A percentile compares a stretch with the other conserved stretches of the same genome.
These are phyloP conservation scores for Triticum timopheevii DNA, from an alignment of 176 grass and related monocot genomes.

Conservation along the genomic window DNA sequence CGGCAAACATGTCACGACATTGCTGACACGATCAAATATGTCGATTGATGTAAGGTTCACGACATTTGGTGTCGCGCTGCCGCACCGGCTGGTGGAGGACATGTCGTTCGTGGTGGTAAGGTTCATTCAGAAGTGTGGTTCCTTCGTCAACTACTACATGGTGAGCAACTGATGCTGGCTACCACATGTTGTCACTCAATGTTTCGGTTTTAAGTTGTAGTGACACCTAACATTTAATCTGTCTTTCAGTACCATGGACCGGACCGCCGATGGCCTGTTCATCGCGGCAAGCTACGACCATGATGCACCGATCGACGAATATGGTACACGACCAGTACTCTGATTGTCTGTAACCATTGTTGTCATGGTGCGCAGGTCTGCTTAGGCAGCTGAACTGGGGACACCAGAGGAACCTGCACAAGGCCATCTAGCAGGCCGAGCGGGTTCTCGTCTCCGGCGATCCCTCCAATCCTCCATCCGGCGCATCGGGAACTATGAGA, in stretches of 20 bases:
- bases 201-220: background rate
- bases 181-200: background rate
- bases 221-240: no score
- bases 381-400: no score
- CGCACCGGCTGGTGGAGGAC: slow-evolving; percentile 79
- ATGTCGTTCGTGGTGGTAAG: slow-evolving; percentile 78
- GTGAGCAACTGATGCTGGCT: slow-evolving; percentile 37
- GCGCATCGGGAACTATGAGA: no score
- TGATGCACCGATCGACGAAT: slow-evolving; percentile 97
- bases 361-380: no score
- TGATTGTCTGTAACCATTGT: no score
- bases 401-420: no score
- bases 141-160: slow-evolving; percentile 99
- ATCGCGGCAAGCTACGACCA: no score
- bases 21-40: background rate
- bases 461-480: no score
- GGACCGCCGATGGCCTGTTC: no score
- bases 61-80: slow-evolving; percentile 73
- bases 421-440: no score
- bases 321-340: slow-evolving; percentile 25
- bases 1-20: background rate
- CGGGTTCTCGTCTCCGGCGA: no score
- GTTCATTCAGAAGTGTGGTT: slow-evolving; percentile 87
- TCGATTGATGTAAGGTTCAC: slow-evolving; percentile 56
- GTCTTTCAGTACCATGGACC: no score